phyloP scores from a whole-genome alignment of 371 early-diverging fungal genomes.

The Haplosporangium sp. region DNA sequence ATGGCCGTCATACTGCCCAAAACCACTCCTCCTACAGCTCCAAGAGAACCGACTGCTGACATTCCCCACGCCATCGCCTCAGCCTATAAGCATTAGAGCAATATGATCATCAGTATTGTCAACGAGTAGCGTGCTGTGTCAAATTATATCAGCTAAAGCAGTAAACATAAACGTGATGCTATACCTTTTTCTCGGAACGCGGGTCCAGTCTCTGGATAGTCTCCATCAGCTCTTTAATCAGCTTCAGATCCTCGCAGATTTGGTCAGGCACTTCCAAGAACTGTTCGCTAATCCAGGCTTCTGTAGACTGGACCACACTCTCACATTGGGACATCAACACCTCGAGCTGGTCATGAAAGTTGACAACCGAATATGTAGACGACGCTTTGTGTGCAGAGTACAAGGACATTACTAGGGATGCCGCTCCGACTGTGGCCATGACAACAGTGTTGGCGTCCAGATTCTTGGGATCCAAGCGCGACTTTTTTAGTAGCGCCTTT shows the following conservation, averaged over 20 bases:
- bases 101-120: background rate
- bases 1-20: conserved; percentile 58
- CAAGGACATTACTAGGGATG: conserved; percentile 61
- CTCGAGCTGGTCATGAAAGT: conserved; percentile 64
- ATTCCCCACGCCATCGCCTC: conserved; percentile 58
- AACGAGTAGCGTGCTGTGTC: background rate
- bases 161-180: background rate
- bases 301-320: conserved; percentile 58
- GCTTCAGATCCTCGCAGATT: conserved; percentile 57
- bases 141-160: background rate
- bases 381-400: conserved; percentile 67
- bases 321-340: conserved; percentile 58
- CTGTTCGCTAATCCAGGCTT: conserved; percentile 67
- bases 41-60: conserved; percentile 59
- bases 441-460: conserved; percentile 15
- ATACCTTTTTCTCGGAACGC: conserved; percentile 59
- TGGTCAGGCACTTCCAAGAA: conserved; percentile 59
- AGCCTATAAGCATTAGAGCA: conserved; percentile 7
- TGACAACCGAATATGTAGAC: conserved; percentile 57
- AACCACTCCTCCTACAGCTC: conserved; percentile 62
- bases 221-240: conserved; percentile 58
- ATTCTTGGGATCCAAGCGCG: conserved; percentile 1
- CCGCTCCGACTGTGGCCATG: conserved; percentile 60
- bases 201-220: conserved; percentile 61
- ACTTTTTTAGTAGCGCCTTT: conserved; percentile 24